Evolutionary conservation across 2,329 filamentous ascomycete genomes (phyloP), one percentile per base, ranked within the genome.

Genomic region (Colletotrichum sp.): DNA sequence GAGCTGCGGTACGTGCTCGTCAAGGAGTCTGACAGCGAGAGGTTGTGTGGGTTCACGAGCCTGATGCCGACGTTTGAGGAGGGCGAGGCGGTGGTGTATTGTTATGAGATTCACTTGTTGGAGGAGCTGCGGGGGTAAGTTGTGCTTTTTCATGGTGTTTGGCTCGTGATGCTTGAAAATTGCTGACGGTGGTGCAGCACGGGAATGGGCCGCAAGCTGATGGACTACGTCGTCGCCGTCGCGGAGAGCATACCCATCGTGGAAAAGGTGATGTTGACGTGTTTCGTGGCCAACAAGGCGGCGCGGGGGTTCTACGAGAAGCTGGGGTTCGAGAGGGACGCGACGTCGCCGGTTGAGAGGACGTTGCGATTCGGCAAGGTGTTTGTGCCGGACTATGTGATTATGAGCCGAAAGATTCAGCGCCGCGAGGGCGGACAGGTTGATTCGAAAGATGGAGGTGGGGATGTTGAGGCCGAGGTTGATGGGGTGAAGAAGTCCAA

Each of bases 91-190:
- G 94, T 96, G 3, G 81, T 95, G 24, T 96, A 96, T 83, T 93
- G 94, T 82, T 96, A 96, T 82, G 94, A 96, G 84, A 91, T 96
- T 43, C 94, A 96, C 80, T 88, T 96, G 5, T 83, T 86, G 48
- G 84, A 87, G 2, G 83, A 86, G 2, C 81, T 94, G 6, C 89
- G 91, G 78, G 88, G 92, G 85, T 91, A 82, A 77, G 84, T 83
- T 9, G 16, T 26, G 3, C 13, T 18, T 65, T 60, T 9, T 26
- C 13, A 5, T n/a, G 65, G 26, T 28, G 28, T 10, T 26, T n/a
- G 18, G 38, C 38, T n/a, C 18, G 18, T 43, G 38, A 43, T 6
- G 38, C 38, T 0, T 43, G 38, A 18, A 18, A 16, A 0, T 3
- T 38, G 60, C 73, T 75, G 55, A 77, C 62, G 21, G 43, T 6